Conservation (phyloP, 257 asterid species). For the Solanum tacnaense region DNA sequence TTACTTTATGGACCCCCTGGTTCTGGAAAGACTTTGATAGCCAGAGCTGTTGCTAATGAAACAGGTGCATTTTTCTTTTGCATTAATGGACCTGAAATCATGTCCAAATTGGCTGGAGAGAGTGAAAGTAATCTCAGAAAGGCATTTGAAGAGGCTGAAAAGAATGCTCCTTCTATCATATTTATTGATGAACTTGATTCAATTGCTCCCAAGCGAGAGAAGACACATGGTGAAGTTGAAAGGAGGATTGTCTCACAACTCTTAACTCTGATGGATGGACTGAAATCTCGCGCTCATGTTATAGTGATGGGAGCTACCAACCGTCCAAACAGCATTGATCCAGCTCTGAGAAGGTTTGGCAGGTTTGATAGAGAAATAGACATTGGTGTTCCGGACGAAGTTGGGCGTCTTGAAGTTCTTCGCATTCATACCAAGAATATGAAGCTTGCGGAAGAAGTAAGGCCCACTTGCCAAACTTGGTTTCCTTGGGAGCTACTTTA, state of each 20-base stretch:
- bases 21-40: slow-evolving; percentile 50
- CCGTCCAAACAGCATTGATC: slow-evolving; percentile 51
- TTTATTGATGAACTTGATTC: slow-evolving; percentile 53
- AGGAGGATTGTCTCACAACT: slow-evolving; percentile 54
- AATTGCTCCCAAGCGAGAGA: slow-evolving; percentile 55
- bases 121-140: slow-evolving; percentile 56
- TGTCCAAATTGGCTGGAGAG: slow-evolving; percentile 60
- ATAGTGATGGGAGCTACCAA: slow-evolving; percentile 56
- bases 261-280: slow-evolving; percentile 49
- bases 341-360: slow-evolving; percentile 54
- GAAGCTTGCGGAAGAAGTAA: slow-evolving; percentile 52
- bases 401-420: slow-evolving; percentile 55
- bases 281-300: slow-evolving; percentile 47
- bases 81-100: slow-evolving; percentile 53
- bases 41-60: slow-evolving; percentile 55
- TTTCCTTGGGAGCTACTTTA: neutral
- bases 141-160: slow-evolving; percentile 66
- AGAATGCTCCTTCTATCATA: slow-evolving; percentile 51
- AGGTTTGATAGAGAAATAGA: slow-evolving; percentile 59
- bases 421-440: slow-evolving; percentile 54
- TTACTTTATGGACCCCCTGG: slow-evolving; percentile 54
- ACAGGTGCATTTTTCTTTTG: slow-evolving; percentile 56
- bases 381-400: slow-evolving; percentile 57
- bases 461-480: neutral
- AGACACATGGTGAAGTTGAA: slow-evolving; percentile 55